Evolutionary conservation across 2,329 filamentous ascomycete species (phyloP).

Genomic region (Microascus cirrosus): DNA sequence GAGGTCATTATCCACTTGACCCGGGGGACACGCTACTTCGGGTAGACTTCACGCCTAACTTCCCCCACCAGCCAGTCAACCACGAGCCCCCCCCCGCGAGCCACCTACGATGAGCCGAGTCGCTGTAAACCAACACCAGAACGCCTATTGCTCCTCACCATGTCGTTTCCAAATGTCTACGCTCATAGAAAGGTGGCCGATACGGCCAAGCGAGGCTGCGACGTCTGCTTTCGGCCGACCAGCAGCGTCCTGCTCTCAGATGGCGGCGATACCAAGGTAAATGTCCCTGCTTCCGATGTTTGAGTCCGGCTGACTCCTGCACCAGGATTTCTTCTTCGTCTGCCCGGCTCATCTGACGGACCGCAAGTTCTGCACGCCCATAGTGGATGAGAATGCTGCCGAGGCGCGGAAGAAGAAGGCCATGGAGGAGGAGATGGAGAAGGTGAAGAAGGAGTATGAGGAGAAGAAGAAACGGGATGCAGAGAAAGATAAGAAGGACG

Average conservation of each 20-base stretch:
- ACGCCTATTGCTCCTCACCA: constrained; percentile 11
- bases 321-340: constrained; percentile 78
- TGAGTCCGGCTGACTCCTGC: neutral
- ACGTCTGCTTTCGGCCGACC: constrained; percentile 83
- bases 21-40: neutral
- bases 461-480: constrained; percentile 59
- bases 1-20: neutral
- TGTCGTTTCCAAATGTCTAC: constrained; percentile 67
- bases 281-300: neutral
- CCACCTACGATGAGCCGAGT: neutral
- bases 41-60: neutral
- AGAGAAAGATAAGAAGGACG: constrained; percentile 22
- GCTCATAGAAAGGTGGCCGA: constrained; percentile 81
- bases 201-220: constrained; percentile 70
- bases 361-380: constrained; percentile 64
- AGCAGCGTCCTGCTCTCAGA: constrained; percentile 66
- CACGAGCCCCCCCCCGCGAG: neutral
- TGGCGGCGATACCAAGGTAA: constrained; percentile 7
- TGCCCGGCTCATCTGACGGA: constrained; percentile 79
- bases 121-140: neutral
- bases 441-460: constrained; percentile 66
- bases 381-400: constrained; percentile 56
- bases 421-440: constrained; percentile 51
- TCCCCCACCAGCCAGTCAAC: neutral
- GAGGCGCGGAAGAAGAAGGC: constrained; percentile 56